These are phyloP conservation scores for Olyra latifolia DNA, from an alignment of 176 grass and related monocot species.

Conservation along the genomic window DNA sequence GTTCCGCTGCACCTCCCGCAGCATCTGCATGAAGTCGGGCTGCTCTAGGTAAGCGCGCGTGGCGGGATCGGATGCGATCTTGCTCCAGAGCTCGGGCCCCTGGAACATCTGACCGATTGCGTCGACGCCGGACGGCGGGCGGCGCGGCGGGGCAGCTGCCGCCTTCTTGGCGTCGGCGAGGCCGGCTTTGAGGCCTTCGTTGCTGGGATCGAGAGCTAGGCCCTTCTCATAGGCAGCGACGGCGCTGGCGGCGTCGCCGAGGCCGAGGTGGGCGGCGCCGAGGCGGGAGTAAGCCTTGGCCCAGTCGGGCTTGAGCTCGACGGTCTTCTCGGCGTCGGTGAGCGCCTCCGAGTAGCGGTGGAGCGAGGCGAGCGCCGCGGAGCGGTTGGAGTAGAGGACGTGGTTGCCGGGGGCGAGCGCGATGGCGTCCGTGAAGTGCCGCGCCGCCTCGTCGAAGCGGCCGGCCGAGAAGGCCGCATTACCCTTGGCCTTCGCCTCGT, in stretches of 20 bases:
- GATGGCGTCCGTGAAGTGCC: slow-evolving; percentile 75
- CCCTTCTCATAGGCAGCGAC: slow-evolving; percentile 80
- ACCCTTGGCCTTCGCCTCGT: slow-evolving; percentile 75
- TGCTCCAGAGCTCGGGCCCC: slow-evolving; percentile 92
- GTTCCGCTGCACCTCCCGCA: slow-evolving; percentile 83
- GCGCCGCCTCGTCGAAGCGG: slow-evolving; percentile 62
- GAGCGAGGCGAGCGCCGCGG: slow-evolving; percentile 88
- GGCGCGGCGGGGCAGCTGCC: slow-evolving; percentile 31
- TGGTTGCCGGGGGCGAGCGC: slow-evolving; percentile 63
- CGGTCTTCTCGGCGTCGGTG: slow-evolving; percentile 77
- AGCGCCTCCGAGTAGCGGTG: slow-evolving; percentile 84
- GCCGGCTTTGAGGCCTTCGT: slow-evolving; percentile 74
- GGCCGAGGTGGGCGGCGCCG: slow-evolving; percentile 81
- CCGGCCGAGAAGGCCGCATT: slow-evolving; percentile 74
- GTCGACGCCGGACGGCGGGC: slow-evolving; percentile 35
- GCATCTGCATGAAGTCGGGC: slow-evolving; percentile 86
- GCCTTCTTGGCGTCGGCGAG: slow-evolving; percentile 70
- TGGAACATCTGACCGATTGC: slow-evolving; percentile 80
- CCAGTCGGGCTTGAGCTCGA: slow-evolving; percentile 93
- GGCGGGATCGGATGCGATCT: slow-evolving; percentile 72
- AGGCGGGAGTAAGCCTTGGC: slow-evolving; percentile 96
- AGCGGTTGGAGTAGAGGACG: slow-evolving; percentile 97
- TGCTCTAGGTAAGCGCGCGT: slow-evolving; percentile 81
- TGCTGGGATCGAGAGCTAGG: slow-evolving; percentile 71
- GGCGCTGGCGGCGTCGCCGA: slow-evolving; percentile 57